These are phyloP conservation scores for Ligustrum vulgare DNA, from an alignment of 257 asterid species.

Conservation along the genomic window DNA sequence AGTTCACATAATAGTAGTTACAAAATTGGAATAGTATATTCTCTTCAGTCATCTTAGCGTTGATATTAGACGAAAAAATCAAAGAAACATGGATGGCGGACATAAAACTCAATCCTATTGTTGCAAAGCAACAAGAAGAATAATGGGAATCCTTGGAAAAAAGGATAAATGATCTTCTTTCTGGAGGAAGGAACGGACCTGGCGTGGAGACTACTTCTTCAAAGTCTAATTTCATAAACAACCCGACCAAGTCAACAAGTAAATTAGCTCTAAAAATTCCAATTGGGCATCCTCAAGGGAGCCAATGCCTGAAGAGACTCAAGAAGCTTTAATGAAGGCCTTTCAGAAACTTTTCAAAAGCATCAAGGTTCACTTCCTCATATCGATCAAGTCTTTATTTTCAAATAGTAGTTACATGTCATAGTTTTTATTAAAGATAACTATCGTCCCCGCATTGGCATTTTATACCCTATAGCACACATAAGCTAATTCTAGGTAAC, in stretches of 20 bases:
- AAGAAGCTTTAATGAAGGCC: constrained; percentile 59
- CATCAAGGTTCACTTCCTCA: constrained; percentile 42
- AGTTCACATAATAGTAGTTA: no score
- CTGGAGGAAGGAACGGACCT: constrained; percentile 34
- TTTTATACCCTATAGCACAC: not conserved
- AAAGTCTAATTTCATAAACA: constrained; percentile 29
- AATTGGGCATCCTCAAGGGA: constrained; percentile 35
- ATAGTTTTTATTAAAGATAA: not conserved
- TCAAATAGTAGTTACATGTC: not conserved
- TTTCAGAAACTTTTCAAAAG: constrained; percentile 58
- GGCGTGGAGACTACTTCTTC: constrained; percentile 31
- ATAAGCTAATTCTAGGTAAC: no score
- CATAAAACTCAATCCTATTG: constrained; percentile 44
- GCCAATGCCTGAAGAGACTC: constrained; percentile 62
- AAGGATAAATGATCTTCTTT: constrained; percentile 22
- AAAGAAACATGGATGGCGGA: no score
- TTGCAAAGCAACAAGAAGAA: constrained; percentile 57
- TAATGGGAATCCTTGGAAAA: constrained; percentile 54
- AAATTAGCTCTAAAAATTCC: constrained; percentile 35
- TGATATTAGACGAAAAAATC: no score
- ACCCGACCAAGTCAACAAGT: constrained; percentile 28
- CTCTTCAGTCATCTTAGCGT: no score
- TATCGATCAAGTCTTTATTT: not conserved
- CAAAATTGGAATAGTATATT: no score
- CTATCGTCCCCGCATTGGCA: not conserved